Conservation (phyloP, 2,329 filamentous ascomycete genomes). For the Pseudocercospora vitis region DNA sequence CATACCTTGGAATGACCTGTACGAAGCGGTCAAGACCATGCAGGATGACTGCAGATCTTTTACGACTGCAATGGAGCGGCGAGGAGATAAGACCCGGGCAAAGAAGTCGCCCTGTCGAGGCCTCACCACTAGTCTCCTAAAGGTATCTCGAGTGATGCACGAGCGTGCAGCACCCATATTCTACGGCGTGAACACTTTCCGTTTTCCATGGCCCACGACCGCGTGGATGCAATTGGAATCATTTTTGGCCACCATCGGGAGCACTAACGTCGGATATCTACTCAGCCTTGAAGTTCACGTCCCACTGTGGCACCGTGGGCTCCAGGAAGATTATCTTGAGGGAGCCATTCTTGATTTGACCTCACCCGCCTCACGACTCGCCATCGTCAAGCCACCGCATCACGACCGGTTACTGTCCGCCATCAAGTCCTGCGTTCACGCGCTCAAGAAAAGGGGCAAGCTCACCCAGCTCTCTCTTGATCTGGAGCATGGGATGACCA, state of each 20-base stretch:
- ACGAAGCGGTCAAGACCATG: constrained; percentile 18
- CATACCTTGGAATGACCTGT: constrained; percentile 14
- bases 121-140: constrained; percentile 17
- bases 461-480: constrained; percentile 16
- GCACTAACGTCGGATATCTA: constrained; percentile 14
- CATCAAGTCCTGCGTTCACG: constrained; percentile 16
- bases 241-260: constrained; percentile 24
- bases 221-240: constrained; percentile 28
- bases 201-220: constrained; percentile 21
- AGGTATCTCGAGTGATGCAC: constrained; percentile 19
- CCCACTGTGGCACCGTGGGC: constrained; percentile 22
- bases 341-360: constrained; percentile 28
- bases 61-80: constrained; percentile 21
- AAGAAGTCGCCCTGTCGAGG: constrained; percentile 17
- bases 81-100: constrained; percentile 21
- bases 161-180: constrained; percentile 18
- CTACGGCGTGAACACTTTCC: constrained; percentile 25
- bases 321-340: constrained; percentile 24
- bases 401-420: constrained; percentile 24
- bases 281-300: constrained; percentile 21
- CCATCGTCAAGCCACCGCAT: constrained; percentile 19
- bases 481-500: constrained; percentile 19
- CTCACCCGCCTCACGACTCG: constrained; percentile 23
- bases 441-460: constrained; percentile 15
- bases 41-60: constrained; percentile 22